Conservation (phyloP, 441 rosid species). For the Euphorbia schlechtendalii region DNA sequence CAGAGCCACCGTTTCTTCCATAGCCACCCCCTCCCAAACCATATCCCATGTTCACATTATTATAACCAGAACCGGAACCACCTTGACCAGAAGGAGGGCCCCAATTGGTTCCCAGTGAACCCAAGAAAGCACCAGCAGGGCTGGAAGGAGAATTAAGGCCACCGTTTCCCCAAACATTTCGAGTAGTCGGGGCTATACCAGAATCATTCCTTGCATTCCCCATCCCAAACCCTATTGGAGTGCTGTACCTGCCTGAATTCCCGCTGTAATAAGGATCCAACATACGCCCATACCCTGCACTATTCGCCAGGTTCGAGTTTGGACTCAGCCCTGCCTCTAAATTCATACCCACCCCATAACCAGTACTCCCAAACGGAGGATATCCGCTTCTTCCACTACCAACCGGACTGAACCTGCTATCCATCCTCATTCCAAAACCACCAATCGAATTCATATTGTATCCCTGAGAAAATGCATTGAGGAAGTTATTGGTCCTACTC, state of each 20-base stretch:
- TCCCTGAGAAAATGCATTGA: conserved; percentile 80
- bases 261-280: conserved; percentile 69
- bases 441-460: conserved; percentile 63
- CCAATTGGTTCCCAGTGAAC: conserved; percentile 71
- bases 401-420: conserved; percentile 71
- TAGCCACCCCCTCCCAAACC: conserved; percentile 60
- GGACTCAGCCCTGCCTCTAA: conserved; percentile 72
- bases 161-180: conserved; percentile 87
- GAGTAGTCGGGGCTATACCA: conserved; percentile 65
- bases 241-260: conserved; percentile 61
- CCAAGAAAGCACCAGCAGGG: too few species aligned
- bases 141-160: conserved; percentile 48
- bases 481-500: conserved; percentile 65
- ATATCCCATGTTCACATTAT: conserved; percentile 51
- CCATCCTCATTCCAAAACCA: conserved; percentile 78
- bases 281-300: conserved; percentile 68
- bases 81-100: conserved; percentile 57
- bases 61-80: too few species aligned
- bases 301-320: conserved; percentile 53
- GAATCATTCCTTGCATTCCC: too few species aligned
- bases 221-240: conserved; percentile 50
- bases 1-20: conserved; percentile 50
- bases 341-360: too few species aligned
- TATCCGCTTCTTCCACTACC: conserved; percentile 70
- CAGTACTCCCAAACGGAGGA: conserved; percentile 57